phyloP scores from a whole-genome alignment of 2,329 filamentous ascomycete species.

The Cladobotryum mycophilum region DNA sequence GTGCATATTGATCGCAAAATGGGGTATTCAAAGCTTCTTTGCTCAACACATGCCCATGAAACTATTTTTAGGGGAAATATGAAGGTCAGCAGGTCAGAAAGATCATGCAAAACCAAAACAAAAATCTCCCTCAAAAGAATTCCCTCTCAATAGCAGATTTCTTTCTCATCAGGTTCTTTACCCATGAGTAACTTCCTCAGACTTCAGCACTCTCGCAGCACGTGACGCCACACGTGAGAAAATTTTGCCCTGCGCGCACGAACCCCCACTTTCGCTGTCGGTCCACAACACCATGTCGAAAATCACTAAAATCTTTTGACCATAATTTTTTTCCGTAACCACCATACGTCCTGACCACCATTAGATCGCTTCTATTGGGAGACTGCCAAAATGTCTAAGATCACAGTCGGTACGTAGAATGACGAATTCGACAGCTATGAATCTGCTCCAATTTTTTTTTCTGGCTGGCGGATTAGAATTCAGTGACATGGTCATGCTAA shows the following conservation, averaged over 20 bases:
- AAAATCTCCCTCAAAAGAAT: too few species aligned
- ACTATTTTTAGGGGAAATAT: not conserved
- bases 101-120: not conserved
- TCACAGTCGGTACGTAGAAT: slow-evolving; percentile 59
- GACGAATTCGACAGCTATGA: not conserved
- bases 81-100: not conserved
- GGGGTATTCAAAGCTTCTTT: not conserved
- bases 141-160: too few species aligned
- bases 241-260: slow-evolving; percentile 28
- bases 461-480: not conserved
- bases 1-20: slow-evolving; percentile 13
- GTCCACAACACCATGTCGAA: slow-evolving; percentile 24
- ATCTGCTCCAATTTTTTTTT: not conserved
- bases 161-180: too few species aligned
- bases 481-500: slow-evolving; percentile 23
- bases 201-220: slow-evolving; percentile 13
- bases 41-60: not conserved
- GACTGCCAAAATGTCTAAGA: slow-evolving; percentile 85
- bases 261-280: slow-evolving; percentile 19
- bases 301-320: slow-evolving; percentile 14
- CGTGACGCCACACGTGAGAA: slow-evolving; percentile 28
- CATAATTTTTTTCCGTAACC: slow-evolving; percentile 17
- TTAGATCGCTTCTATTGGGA: slow-evolving; percentile 76
- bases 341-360: slow-evolving; percentile 52
- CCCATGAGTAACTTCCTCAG: too few species aligned